Evolutionary conservation across 2,329 filamentous ascomycete species (phyloP), one percentile per base, ranked within the genome.

Genomic region (Ophiostoma piceae): DNA sequence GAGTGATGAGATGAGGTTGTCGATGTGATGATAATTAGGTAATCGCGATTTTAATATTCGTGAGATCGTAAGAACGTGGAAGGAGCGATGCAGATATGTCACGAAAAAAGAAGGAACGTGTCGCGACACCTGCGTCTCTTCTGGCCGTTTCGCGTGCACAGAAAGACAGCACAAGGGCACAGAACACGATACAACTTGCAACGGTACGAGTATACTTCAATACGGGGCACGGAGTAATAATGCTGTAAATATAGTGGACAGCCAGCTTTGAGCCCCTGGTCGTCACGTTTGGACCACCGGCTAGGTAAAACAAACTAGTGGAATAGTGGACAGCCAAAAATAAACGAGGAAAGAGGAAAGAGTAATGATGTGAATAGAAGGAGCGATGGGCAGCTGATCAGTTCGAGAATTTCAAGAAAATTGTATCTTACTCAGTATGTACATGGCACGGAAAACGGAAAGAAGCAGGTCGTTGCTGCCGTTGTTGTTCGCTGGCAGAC

Each of bases 241-340:
- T 32, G 12, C 26, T 29, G 57, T 62, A 62, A 26, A 32, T 62
- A 62, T 32, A 57, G 51, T 57, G 51, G 51, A 26, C 51, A 8
- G 8, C n/a, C 62, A 35, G 8, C 54, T 51, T 54, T 60, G 37
- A 57, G 51, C 67, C 70, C 64, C 70, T 71, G 67, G 69, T 37
- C 62, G 47, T 51, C 29, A 60, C 22, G 29, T 68, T 68, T 70
- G 67, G 64, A 64, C 47, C 47, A 70, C 9, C 66, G 19, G 41
- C 43, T 69, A 73, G 35, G 71, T 73, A 73, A 73, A 73, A 73
- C 71, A 73, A 26, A 68, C 70, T 72, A 73, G 65, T 11, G 29
- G 39, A 39, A 39, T 12, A 37, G n/a, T 7, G 35, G 26, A 26
- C 51, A 57, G 16, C n/a, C 51, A 22, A 54, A 22, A 54, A 54